These are phyloP conservation scores for Endoconidiophora polonica DNA, from an alignment of 2,329 filamentous ascomycete genomes.

Conservation along the genomic window DNA sequence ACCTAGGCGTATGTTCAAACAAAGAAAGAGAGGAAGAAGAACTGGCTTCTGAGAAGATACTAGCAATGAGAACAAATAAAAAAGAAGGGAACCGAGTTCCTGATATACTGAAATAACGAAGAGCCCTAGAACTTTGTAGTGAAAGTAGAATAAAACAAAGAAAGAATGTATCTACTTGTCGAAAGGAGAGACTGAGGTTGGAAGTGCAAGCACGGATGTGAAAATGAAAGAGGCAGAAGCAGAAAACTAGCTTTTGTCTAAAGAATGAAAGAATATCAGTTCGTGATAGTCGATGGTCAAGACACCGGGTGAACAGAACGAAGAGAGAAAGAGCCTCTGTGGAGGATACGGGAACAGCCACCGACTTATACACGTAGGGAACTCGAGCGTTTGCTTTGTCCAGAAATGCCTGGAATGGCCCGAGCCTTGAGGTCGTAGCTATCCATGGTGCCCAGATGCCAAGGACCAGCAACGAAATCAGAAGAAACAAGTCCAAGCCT, in stretches of 20 bases:
- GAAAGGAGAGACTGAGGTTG: slow-evolving; percentile 2
- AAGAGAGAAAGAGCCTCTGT: neutral
- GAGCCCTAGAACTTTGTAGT: neutral
- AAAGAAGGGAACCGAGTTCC: neutral
- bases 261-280: slow-evolving; percentile 3
- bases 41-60: no score
- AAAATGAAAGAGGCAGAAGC: neutral
- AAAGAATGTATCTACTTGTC: slow-evolving; percentile 4
- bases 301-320: neutral
- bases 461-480: no score
- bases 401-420: no score
- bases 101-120: no score
- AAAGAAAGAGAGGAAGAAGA: no score
- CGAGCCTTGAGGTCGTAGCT: no score
- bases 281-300: neutral
- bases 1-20: no score
- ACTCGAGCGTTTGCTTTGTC: neutral
- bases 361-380: slow-evolving; percentile 1
- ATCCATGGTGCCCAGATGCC: no score
- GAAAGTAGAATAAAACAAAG: neutral
- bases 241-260: slow-evolving; percentile 5
- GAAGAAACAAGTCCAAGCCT: no score
- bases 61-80: neutral
- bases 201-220: neutral
- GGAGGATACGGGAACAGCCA: neutral